Percentiles rank a stretch among this genome's conserved stretches.
These are phyloP conservation scores for Cymbopogon citratus DNA, from an alignment of 176 grass and related monocot species.

Conservation along the genomic window DNA sequence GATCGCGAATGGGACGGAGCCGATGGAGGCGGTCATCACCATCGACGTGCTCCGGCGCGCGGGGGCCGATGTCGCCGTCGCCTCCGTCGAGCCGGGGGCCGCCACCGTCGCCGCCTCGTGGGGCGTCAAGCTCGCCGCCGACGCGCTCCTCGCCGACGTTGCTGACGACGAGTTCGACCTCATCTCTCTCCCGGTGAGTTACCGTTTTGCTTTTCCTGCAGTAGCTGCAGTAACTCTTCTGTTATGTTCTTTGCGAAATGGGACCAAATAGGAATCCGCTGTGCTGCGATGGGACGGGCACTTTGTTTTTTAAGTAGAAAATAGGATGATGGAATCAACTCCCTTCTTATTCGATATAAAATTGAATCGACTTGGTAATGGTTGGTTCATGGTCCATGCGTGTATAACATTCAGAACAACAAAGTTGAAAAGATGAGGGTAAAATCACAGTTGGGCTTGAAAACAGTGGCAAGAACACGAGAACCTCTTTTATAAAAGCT, in stretches of 20 bases:
- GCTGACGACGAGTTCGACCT: constrained; percentile 49
- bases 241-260: neutral
- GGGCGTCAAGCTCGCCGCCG: constrained; percentile 54
- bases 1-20: constrained; percentile 67
- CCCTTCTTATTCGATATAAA: neutral
- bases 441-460: neutral
- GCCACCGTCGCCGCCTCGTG: constrained; percentile 40
- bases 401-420: neutral
- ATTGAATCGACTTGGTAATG: neutral
- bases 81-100: constrained; percentile 52
- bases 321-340: too few relatives aligned
- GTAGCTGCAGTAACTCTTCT: neutral
- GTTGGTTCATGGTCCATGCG: neutral
- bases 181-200: constrained; percentile 62
- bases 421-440: neutral
- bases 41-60: constrained; percentile 69
- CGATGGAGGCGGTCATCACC: constrained; percentile 62
- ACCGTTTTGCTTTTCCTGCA: neutral
- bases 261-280: neutral
- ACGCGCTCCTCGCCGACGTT: constrained; percentile 48
- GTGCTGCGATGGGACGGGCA: neutral
- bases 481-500: neutral
- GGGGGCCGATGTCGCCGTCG: constrained; percentile 51
- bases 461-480: neutral
- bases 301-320: neutral